A percentile compares a stretch with the other conserved stretches of the same genome.
Conservation (phyloP, 495 filamentous ascomycete genomes). For the Aspergillus bridgeri region DNA sequence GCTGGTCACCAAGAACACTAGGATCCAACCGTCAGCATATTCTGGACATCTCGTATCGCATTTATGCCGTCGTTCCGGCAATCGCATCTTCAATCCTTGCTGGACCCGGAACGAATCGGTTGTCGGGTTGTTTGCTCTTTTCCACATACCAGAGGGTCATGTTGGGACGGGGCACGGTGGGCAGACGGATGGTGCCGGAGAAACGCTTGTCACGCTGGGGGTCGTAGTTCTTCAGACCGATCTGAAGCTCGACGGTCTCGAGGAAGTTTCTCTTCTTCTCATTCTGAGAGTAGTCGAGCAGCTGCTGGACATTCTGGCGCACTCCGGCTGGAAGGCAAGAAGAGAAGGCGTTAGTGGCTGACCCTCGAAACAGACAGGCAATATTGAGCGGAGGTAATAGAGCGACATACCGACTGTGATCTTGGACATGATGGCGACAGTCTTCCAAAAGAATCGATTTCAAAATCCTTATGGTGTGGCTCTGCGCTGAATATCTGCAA, state of each 20-base stretch:
- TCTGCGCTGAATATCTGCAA: constrained; percentile 48
- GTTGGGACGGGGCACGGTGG: constrained; percentile 82
- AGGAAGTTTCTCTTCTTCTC: constrained; percentile 99
- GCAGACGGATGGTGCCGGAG: constrained; percentile 95
- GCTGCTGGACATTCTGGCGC: constrained; percentile 84
- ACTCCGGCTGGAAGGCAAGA: constrained; percentile 70
- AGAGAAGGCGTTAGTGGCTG: constrained; percentile 22
- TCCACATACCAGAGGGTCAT: constrained; percentile 82
- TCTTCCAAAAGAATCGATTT: constrained; percentile 52
- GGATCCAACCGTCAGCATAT: constrained; percentile 13
- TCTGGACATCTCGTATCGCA: background rate
- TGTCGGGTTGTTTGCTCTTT: background rate
- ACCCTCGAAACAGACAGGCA: background rate
- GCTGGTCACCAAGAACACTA: constrained; percentile 97
- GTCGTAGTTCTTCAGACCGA: constrained; percentile 99
- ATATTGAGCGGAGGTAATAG: background rate
- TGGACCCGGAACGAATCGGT: background rate
- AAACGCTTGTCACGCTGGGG: constrained; percentile 99
- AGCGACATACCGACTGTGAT: constrained; percentile 75
- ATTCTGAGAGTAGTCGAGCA: constrained; percentile 91
- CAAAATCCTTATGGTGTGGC: constrained; percentile 67
- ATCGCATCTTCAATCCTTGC: background rate
- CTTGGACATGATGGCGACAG: constrained; percentile 71
- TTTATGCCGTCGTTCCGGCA: background rate
- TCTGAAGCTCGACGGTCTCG: constrained; percentile 88